Percentiles rank a stretch among this genome's conserved stretches.
phyloP scores from a whole-genome alignment of 257 asterid species.

The Mitragyna speciosa region DNA sequence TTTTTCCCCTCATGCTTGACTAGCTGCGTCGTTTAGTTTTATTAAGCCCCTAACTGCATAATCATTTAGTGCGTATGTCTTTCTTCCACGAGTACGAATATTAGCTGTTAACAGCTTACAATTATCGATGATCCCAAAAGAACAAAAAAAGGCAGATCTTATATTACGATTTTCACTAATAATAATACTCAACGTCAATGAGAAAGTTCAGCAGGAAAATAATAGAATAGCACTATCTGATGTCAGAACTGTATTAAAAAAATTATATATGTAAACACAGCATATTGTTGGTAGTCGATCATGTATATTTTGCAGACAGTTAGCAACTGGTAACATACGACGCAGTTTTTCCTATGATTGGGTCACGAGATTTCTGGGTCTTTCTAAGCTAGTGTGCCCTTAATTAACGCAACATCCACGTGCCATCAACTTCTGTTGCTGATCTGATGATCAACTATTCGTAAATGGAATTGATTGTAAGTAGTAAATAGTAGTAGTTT shows the following conservation, averaged over 20 bases:
- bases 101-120: conserved; percentile 22
- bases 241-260: too few relatives aligned
- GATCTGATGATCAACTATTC: too few relatives aligned
- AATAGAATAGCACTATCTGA: too few relatives aligned
- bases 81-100: conserved; percentile 14
- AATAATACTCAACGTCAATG: background rate
- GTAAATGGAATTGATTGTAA: too few relatives aligned
- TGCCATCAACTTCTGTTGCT: background rate
- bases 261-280: background rate
- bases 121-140: conserved; percentile 3
- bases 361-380: background rate
- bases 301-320: background rate
- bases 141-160: background rate
- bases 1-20: background rate
- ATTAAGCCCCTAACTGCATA: background rate
- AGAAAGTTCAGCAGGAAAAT: background rate
- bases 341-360: conserved; percentile 2
- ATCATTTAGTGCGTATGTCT: background rate
- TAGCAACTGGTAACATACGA: background rate
- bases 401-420: conserved; percentile 19
- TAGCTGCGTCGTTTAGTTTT: background rate
- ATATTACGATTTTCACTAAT: background rate
- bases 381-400: conserved; percentile 11
- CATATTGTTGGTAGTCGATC: background rate
- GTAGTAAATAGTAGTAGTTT: too few relatives aligned